These are phyloP conservation scores for Candida maltosa DNA, from an alignment of 805 yeast species.

Conservation along the genomic window DNA sequence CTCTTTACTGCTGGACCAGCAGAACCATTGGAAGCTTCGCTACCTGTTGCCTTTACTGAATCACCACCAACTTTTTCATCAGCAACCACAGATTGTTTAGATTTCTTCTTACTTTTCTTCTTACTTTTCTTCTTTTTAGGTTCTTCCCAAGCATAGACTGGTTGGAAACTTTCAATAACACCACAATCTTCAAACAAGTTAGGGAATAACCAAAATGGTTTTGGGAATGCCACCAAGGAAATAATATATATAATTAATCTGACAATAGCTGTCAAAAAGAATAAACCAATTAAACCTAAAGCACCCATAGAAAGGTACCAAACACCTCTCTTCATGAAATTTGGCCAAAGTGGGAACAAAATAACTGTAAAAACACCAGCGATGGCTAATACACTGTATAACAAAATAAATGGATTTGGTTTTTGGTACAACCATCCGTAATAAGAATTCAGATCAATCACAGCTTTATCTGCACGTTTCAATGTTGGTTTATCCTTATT, in stretches of 20 bases:
- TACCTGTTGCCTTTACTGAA: constrained; percentile 10
- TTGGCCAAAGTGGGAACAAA: constrained; percentile 94
- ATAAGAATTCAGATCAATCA: constrained; percentile 63
- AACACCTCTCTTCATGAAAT: constrained; percentile 81
- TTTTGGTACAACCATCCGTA: constrained; percentile 81
- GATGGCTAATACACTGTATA: constrained; percentile 64
- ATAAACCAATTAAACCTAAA: constrained; percentile 67
- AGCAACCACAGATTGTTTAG: constrained; percentile 8
- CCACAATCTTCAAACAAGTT: constrained; percentile 95
- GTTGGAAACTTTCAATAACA: constrained; percentile 85
- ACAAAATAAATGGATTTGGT: constrained; percentile 60
- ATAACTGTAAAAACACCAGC: constrained; percentile 61
- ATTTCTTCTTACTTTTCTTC: constrained; percentile 12
- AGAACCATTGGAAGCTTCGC: constrained; percentile 13
- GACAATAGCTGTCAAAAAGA: constrained; percentile 75
- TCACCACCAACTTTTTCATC: background rate
- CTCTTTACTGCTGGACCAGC: constrained; percentile 21
- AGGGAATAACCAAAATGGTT: constrained; percentile 95
- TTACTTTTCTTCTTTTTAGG: constrained; percentile 27
- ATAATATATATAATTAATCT: constrained; percentile 68
- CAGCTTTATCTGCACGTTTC: constrained; percentile 53
- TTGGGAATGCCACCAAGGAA: constrained; percentile 54
- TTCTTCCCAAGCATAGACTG: constrained; percentile 81
- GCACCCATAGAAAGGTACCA: constrained; percentile 84
- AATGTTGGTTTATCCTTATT: constrained; percentile 64